Conservation (phyloP, 2,329 filamentous ascomycete genomes). For the Hypomyces perniciosus region DNA sequence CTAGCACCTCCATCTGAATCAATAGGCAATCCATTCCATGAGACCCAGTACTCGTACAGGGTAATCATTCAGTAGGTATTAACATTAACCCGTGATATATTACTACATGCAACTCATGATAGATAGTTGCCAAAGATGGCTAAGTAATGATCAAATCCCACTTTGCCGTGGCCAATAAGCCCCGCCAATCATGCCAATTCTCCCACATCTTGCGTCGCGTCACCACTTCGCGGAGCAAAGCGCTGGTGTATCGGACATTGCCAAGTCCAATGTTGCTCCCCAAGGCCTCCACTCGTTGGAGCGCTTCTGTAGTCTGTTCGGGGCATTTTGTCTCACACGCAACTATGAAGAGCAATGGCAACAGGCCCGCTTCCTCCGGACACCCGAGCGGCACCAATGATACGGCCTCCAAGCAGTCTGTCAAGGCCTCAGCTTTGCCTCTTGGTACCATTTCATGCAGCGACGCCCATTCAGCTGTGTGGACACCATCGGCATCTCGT, state of each 20-base stretch:
- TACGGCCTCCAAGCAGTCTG: constrained; percentile 3
- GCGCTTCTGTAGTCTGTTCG: neutral
- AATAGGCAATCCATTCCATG: too few relatives aligned
- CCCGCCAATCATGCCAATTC: constrained; percentile 5
- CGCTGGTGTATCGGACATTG: constrained; percentile 2
- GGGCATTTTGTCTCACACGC: neutral
- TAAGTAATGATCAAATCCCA: constrained; percentile 10
- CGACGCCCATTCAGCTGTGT: neutral
- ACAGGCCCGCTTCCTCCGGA: constrained; percentile 6
- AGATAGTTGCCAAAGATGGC: too few relatives aligned
- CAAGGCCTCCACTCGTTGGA: constrained; percentile 1
- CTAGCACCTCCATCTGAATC: too few relatives aligned
- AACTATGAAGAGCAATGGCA: constrained; percentile 7
- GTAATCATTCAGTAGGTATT: too few relatives aligned
- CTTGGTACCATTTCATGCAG: constrained; percentile 4
- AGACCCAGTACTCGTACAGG: too few relatives aligned
- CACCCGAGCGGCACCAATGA: constrained; percentile 3
- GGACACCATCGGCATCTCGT: neutral
- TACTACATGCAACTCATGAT: too few relatives aligned
- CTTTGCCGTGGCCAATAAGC: constrained; percentile 1
- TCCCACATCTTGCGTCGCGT: neutral
- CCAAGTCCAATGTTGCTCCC: constrained; percentile 7
- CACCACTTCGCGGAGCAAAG: constrained; percentile 4
- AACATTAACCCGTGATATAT: too few relatives aligned
- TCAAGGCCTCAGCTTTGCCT: constrained; percentile 1